These are phyloP conservation scores for Penicillium psychrosexuale DNA, from an alignment of 2,329 filamentous ascomycete species.

Conservation along the genomic window DNA sequence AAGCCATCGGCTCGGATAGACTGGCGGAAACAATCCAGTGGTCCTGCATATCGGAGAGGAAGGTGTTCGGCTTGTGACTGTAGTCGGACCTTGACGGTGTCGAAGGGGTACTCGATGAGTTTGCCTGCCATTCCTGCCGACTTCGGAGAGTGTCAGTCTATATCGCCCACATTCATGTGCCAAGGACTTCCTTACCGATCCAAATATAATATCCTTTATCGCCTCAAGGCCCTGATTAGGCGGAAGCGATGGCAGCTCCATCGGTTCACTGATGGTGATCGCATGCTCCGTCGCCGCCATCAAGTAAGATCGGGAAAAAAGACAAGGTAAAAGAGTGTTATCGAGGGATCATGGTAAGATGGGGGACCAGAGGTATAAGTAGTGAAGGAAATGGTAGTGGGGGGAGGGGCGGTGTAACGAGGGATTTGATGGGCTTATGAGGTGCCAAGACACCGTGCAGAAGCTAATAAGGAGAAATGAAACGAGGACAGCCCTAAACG, in stretches of 20 bases:
- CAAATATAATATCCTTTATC: constrained; percentile 81
- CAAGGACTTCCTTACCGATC: constrained; percentile 61
- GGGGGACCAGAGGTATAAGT: constrained; percentile 1
- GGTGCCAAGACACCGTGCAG: constrained; percentile 13
- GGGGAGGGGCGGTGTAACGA: constrained; percentile 15
- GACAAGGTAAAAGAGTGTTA: constrained; percentile 18
- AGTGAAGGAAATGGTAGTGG: constrained; percentile 2
- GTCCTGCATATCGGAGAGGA: constrained; percentile 77
- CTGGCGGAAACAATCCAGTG: constrained; percentile 89
- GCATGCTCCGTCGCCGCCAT: constrained; percentile 43
- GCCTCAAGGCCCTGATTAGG: constrained; percentile 61
- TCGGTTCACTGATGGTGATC: constrained; percentile 39
- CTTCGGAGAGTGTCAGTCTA: constrained; percentile 42
- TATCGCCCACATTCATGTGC: not conserved
- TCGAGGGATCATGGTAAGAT: constrained; percentile 20
- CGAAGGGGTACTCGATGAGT: constrained; percentile 97
- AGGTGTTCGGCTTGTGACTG: constrained; percentile 89
- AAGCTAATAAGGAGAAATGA: constrained; percentile 4
- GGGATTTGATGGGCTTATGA: constrained; percentile 17
- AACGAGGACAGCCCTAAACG: not conserved
- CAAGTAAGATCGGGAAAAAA: constrained; percentile 19
- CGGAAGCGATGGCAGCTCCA: constrained; percentile 41
- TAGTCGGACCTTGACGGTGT: constrained; percentile 94
- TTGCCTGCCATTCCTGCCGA: constrained; percentile 84
- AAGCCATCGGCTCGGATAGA: constrained; percentile 77